Evolutionary conservation across 305 asterid genomes (phyloP), one percentile per base, ranked within the genome.

Genomic region (Plantago coronopus): DNA sequence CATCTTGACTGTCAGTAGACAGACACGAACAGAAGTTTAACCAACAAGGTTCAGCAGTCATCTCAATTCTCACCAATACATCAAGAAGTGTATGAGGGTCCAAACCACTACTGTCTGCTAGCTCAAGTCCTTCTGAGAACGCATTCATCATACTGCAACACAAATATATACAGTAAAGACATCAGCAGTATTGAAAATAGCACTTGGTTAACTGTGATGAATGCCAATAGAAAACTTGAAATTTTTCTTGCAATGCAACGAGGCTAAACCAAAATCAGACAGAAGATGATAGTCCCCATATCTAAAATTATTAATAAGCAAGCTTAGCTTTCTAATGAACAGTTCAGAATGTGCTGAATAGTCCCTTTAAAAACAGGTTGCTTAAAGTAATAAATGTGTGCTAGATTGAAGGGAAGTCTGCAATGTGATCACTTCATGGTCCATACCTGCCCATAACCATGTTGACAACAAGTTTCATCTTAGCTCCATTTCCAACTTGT

Each of bases 401-500:
- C 5, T 31, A 31, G 8, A 50, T 38, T 16, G 13, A 42, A 55
- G 61, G 49, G 34, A 69, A 45, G 40, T 31, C 5, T 31, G 7
- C 12, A n/a, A n/a, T n/a, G n/a, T n/a, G 66, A 68, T 68, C 42
- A 59, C 54, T 49, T 40, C 48, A 44, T 43, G 48, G 47, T 69
- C 9, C 38, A 31, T 80, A 91, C 98, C 96, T 91, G 75, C 98
- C 96, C 98, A 91, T 91, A 42, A 89, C 77, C 98, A 91, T 91
- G 84, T 91, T 88, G 46, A 91, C 96, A 37, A 91, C 95, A 67
- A 91, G 96, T 80, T 91, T 91, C 98, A 88, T 88, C 79, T 81
- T 91, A 48, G 98, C 98, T 57, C 98, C 98, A 73, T 84, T 88
- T 62, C 98, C 98, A 59, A 91, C 87, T 61, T 83, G 61, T 50